A percentile compares a stretch with the other conserved stretches of the same genome.
These are phyloP conservation scores for Trametes versicolor DNA, from an alignment of 1,284 basidiomycete genomes.

Conservation along the genomic window DNA sequence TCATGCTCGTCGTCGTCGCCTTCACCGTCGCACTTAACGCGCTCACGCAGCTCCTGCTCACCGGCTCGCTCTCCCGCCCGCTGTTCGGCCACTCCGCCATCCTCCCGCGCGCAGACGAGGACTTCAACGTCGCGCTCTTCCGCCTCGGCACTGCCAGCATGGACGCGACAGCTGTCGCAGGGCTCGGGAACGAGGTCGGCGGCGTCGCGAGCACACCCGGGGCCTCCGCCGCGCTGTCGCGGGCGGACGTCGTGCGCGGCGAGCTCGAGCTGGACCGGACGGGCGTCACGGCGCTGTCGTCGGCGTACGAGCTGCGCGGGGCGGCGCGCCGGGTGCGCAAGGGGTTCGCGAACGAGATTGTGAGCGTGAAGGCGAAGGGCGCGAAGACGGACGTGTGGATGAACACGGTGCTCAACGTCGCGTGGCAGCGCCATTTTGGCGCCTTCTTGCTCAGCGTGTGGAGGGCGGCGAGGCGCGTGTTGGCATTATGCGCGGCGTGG, in stretches of 20 bases:
- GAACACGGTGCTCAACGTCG: slow-evolving; percentile 46
- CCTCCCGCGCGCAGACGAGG: slow-evolving; percentile 68
- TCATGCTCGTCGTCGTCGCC: slow-evolving; percentile 62
- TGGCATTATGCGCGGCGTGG: slow-evolving; percentile 41
- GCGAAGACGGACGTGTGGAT: slow-evolving; percentile 52
- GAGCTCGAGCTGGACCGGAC: slow-evolving; percentile 55
- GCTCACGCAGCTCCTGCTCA: slow-evolving; percentile 70
- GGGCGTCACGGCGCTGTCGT: slow-evolving; percentile 51
- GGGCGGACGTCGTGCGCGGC: slow-evolving; percentile 40
- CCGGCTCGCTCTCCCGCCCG: slow-evolving; percentile 57
- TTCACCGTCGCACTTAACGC: slow-evolving; percentile 67
- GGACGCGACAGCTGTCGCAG: slow-evolving; percentile 74
- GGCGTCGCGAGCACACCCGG: slow-evolving; percentile 51
- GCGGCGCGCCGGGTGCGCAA: slow-evolving; percentile 34
- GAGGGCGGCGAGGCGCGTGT: slow-evolving; percentile 51
- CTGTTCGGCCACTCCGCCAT: slow-evolving; percentile 58
- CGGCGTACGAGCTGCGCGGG: slow-evolving; percentile 38
- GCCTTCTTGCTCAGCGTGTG: slow-evolving; percentile 48
- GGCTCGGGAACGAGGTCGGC: slow-evolving; percentile 78
- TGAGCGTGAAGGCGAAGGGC: slow-evolving; percentile 46
- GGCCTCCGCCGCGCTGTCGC: slow-evolving; percentile 35
- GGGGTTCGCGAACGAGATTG: slow-evolving; percentile 52
- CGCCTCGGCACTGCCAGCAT: slow-evolving; percentile 78
- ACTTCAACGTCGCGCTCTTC: slow-evolving; percentile 75
- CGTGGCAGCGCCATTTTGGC: slow-evolving; percentile 58